phyloP scores from a whole-genome alignment of 2,329 filamentous ascomycete species.

The Xylariaceae sp. region DNA sequence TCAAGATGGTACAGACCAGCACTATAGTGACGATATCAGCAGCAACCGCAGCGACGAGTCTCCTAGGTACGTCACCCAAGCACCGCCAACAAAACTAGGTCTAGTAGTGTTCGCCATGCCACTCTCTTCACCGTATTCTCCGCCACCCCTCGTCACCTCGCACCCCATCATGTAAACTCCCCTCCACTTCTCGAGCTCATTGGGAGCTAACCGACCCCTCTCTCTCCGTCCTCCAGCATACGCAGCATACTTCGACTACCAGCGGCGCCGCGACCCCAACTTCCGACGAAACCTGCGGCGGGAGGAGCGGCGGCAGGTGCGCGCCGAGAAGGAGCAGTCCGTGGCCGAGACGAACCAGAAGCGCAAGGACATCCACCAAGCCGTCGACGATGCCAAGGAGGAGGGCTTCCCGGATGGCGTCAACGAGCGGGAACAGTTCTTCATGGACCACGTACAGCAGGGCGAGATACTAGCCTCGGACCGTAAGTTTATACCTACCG shows the following conservation, averaged over 20 bases:
- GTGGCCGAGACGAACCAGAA: conserved; percentile 67
- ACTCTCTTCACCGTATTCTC: background rate
- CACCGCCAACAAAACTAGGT: background rate
- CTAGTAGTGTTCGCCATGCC: no score
- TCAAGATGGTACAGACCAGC: conserved; percentile 51
- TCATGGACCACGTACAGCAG: conserved; percentile 91
- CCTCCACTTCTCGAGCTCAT: background rate
- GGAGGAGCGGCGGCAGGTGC: conserved; percentile 73
- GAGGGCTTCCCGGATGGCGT: conserved; percentile 90
- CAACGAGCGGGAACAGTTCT: conserved; percentile 93
- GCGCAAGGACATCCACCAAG: conserved; percentile 72
- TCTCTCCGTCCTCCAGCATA: conserved; percentile 51
- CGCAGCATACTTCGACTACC: conserved; percentile 69
- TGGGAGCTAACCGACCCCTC: conserved; percentile 12
- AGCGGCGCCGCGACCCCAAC: conserved; percentile 64
- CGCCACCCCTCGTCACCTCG: background rate
- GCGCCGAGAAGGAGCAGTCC: conserved; percentile 72
- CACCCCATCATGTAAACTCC: conserved; percentile 16
- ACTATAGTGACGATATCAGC: conserved; percentile 64
- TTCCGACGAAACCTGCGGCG: conserved; percentile 71
- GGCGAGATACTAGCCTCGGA: conserved; percentile 84
- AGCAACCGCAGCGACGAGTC: conserved; percentile 61
- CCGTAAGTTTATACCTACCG: conserved; percentile 59
- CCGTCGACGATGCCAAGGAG: conserved; percentile 80
- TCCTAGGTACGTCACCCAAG: conserved; percentile 54